Evolutionary conservation across 2,329 filamentous ascomycete genomes (phyloP).

Genomic region (Dothistroma pini): DNA sequence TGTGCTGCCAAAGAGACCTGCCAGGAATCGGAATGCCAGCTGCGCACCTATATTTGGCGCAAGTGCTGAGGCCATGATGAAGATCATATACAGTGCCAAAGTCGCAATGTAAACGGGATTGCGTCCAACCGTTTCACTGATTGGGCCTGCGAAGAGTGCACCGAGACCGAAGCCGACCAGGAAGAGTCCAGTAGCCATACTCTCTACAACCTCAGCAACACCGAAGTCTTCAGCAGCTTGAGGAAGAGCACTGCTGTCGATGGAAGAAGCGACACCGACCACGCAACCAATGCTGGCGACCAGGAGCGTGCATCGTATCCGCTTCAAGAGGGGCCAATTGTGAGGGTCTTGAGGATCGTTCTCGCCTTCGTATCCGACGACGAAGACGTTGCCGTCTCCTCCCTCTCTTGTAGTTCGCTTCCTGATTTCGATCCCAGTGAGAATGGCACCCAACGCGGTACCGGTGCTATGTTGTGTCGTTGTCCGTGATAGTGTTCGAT

Average conservation of each 20-base stretch:
- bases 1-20: slow-evolving; percentile 48
- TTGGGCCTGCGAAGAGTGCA: slow-evolving; percentile 47
- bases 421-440: slow-evolving; percentile 39
- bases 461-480: slow-evolving; percentile 33
- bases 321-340: slow-evolving; percentile 34
- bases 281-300: slow-evolving; percentile 47
- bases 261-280: slow-evolving; percentile 51
- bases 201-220: slow-evolving; percentile 50
- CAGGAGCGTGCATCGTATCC: slow-evolving; percentile 35
- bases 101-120: slow-evolving; percentile 50
- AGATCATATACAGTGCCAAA: slow-evolving; percentile 47
- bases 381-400: slow-evolving; percentile 38
- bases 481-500: slow-evolving; percentile 27
- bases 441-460: slow-evolving; percentile 32
- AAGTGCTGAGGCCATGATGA: slow-evolving; percentile 48
- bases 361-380: slow-evolving; percentile 38
- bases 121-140: slow-evolving; percentile 44
- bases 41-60: slow-evolving; percentile 47
- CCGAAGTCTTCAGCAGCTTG: slow-evolving; percentile 46
- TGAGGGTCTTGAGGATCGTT: slow-evolving; percentile 38
- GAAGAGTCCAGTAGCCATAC: slow-evolving; percentile 46
- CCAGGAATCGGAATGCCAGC: slow-evolving; percentile 49
- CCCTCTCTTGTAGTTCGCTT: slow-evolving; percentile 36
- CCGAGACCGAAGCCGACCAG: slow-evolving; percentile 45
- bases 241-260: slow-evolving; percentile 49